Conservation (phyloP, 2,329 filamentous ascomycete species). For the Xylaria sp. region DNA sequence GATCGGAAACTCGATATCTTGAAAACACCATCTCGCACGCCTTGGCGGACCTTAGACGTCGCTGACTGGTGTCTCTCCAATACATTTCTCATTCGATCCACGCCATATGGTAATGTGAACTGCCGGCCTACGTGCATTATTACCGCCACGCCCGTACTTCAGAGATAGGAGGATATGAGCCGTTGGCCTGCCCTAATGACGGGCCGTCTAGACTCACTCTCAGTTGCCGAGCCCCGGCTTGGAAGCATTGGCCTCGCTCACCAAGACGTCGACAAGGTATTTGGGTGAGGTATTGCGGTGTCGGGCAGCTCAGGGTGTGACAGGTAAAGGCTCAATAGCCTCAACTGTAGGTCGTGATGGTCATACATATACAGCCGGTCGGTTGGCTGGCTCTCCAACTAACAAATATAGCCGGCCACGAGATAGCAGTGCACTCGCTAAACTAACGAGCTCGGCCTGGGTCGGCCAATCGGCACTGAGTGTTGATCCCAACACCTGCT, state of each 20-base stretch:
- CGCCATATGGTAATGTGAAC: background rate
- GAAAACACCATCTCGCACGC: background rate
- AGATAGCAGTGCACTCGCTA: constrained; percentile 23
- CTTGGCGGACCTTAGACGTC: constrained; percentile 2
- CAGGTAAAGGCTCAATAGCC: constrained; percentile 18
- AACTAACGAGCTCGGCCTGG: background rate
- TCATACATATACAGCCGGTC: constrained; percentile 15
- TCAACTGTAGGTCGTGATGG: constrained; percentile 5
- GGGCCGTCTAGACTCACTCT: background rate
- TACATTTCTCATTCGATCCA: background rate
- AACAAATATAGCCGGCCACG: constrained; percentile 29
- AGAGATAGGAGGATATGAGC: constrained; percentile 1
- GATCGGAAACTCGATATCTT: constrained; percentile 1
- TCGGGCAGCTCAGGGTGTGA: background rate
- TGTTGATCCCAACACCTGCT: constrained; percentile 22
- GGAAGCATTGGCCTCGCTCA: background rate
- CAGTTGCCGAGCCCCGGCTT: constrained; percentile 5
- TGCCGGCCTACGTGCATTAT: constrained; percentile 6
- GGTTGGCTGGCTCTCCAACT: constrained; percentile 15
- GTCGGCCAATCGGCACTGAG: constrained; percentile 25
- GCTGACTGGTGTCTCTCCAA: background rate
- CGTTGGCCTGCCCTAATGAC: background rate
- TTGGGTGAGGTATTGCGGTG: background rate
- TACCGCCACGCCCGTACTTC: background rate
- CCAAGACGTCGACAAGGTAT: background rate